Evolutionary conservation across 1,284 basidiomycete species (phyloP).

Genomic region (Apiotrichum veenhuisii): DNA sequence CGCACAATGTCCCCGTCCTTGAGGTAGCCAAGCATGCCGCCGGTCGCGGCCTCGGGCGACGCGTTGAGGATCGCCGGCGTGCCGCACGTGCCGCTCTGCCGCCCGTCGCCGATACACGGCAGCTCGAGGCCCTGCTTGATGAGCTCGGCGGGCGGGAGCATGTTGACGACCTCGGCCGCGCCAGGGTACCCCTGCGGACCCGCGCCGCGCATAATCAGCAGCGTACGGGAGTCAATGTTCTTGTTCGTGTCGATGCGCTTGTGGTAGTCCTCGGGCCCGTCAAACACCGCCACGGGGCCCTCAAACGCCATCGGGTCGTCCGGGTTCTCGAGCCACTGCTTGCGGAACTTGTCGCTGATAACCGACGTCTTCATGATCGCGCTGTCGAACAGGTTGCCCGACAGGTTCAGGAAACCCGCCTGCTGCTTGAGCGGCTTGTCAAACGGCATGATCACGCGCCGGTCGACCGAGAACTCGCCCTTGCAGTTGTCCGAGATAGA

Average conservation of each 20-base stretch:
- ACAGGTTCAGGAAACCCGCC: slow-evolving; percentile 48
- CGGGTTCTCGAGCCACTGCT: slow-evolving; percentile 45
- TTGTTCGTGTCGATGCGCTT: slow-evolving; percentile 34
- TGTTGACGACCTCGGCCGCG: slow-evolving; percentile 48
- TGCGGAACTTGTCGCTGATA: slow-evolving; percentile 38
- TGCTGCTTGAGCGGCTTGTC: slow-evolving; percentile 36
- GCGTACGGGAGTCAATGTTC: slow-evolving; percentile 32
- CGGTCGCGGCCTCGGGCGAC: slow-evolving; percentile 45
- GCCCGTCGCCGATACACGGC: slow-evolving; percentile 49
- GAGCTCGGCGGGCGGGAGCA: slow-evolving; percentile 47
- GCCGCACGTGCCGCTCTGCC: slow-evolving; percentile 48
- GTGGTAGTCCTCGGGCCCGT: slow-evolving; percentile 50
- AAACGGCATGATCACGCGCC: slow-evolving; percentile 43
- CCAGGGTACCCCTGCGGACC: slow-evolving; percentile 48
- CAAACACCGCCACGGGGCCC: slow-evolving; percentile 48
- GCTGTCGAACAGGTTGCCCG: slow-evolving; percentile 47
- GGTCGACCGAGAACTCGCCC: slow-evolving; percentile 39
- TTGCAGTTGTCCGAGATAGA: slow-evolving; percentile 38
- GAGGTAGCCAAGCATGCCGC: slow-evolving; percentile 46
- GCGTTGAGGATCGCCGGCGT: slow-evolving; percentile 49
- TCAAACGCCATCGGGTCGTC: slow-evolving; percentile 49
- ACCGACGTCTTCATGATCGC: slow-evolving; percentile 51
- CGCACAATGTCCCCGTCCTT: slow-evolving; percentile 47
- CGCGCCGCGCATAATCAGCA: slow-evolving; percentile 48
- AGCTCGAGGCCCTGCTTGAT: slow-evolving; percentile 48